Evolutionary conservation across 2,329 filamentous ascomycete genomes (phyloP).

Genomic region (Microdochium nivale): DNA sequence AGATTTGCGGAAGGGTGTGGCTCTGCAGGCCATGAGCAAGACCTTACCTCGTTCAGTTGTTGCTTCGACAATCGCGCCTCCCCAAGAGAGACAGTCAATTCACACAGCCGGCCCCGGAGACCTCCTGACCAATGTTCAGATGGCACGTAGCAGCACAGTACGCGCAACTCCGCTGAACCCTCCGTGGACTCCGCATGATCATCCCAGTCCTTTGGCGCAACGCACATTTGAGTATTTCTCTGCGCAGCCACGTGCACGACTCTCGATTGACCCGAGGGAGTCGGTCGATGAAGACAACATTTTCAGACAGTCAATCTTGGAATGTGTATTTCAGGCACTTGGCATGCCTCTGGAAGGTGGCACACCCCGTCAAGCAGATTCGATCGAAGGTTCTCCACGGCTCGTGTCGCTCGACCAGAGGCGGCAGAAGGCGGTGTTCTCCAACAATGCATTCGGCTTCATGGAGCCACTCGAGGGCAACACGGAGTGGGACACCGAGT

Average conservation of each 20-base stretch:
- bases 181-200: constrained; percentile 16
- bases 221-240: constrained; percentile 48
- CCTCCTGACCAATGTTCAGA: constrained; percentile 68
- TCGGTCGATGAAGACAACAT: constrained; percentile 79
- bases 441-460: constrained; percentile 78
- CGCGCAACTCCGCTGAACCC: constrained; percentile 16
- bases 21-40: constrained; percentile 56
- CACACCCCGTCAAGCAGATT: constrained; percentile 58
- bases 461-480: constrained; percentile 77
- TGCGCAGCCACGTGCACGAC: constrained; percentile 38
- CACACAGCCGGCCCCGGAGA: constrained; percentile 64
- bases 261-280: constrained; percentile 62
- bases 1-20: constrained; percentile 70
- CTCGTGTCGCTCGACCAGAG: constrained; percentile 77
- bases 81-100: constrained; percentile 30
- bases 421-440: constrained; percentile 71
- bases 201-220: constrained; percentile 37
- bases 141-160: constrained; percentile 51
- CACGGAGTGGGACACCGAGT: constrained; percentile 78
- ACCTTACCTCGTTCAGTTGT: constrained; percentile 35
- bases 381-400: constrained; percentile 76
- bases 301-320: constrained; percentile 82
- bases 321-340: constrained; percentile 93
- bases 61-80: constrained; percentile 27
- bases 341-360: constrained; percentile 66